Conservation (phyloP, 768 basidiomycete species). For the Mycena maculata region DNA sequence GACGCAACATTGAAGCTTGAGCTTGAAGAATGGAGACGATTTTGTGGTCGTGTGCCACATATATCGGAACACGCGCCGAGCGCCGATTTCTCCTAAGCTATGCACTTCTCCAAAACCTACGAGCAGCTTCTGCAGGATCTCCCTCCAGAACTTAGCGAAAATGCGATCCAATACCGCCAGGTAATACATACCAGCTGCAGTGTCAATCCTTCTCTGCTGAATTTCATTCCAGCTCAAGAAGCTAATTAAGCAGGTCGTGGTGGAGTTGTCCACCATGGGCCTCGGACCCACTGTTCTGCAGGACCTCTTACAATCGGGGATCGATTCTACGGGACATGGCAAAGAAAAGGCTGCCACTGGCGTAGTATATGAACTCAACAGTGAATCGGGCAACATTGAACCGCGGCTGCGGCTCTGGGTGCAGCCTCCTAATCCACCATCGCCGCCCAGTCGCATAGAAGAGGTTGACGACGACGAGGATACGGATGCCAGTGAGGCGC, state of each 20-base stretch:
- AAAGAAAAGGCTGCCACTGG: constrained; percentile 23
- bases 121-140: constrained; percentile 69
- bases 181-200: constrained; percentile 49
- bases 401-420: constrained; percentile 69
- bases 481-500: constrained; percentile 23
- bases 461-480: constrained; percentile 29
- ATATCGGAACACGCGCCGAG: too few relatives aligned
- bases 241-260: constrained; percentile 84
- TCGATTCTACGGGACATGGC: constrained; percentile 40
- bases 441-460: constrained; percentile 26
- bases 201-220: background rate
- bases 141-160: constrained; percentile 80
- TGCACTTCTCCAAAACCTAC: constrained; percentile 85
- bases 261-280: constrained; percentile 81
- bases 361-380: constrained; percentile 69
- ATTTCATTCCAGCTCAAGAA: constrained; percentile 78
- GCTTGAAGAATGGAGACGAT: too few relatives aligned
- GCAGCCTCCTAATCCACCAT: constrained; percentile 39
- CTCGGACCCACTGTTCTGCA: constrained; percentile 63
- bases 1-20: too few relatives aligned
- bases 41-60: too few relatives aligned
- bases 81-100: constrained; percentile 39
- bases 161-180: constrained; percentile 87
- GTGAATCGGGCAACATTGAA: constrained; percentile 59
- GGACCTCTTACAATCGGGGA: constrained; percentile 47